phyloP scores from a whole-genome alignment of 352 stramenopile genomes.

The Phytophthora quininea region DNA sequence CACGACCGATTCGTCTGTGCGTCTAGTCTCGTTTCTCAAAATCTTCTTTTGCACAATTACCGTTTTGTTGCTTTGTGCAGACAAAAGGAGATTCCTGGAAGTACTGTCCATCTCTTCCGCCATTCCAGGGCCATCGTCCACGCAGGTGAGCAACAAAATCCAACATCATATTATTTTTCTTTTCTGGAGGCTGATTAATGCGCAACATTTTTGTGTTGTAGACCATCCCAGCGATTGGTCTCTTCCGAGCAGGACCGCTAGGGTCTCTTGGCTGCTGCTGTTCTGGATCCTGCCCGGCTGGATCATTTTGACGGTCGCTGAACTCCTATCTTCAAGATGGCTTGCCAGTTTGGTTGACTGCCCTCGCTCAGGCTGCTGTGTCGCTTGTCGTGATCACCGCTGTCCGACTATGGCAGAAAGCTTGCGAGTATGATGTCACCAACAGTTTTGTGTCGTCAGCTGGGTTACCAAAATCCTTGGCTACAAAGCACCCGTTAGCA shows the following conservation, averaged over 20 bases:
- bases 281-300: slow-evolving; percentile 87
- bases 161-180: not conserved
- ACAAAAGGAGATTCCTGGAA: slow-evolving; percentile 89
- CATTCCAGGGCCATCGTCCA: slow-evolving; percentile 91
- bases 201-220: slow-evolving; percentile 1
- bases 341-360: slow-evolving; percentile 82
- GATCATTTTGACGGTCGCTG: slow-evolving; percentile 73
- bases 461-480: no score
- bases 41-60: slow-evolving; percentile 5
- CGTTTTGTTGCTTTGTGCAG: slow-evolving; percentile 57
- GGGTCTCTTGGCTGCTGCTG: slow-evolving; percentile 87
- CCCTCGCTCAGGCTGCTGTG: slow-evolving; percentile 87
- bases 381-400: slow-evolving; percentile 91
- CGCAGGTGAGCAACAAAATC: slow-evolving; percentile 43
- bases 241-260: slow-evolving; percentile 83
- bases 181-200: not conserved
- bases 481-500: not conserved
- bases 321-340: slow-evolving; percentile 78
- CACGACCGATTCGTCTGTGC: slow-evolving; percentile 84
- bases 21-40: slow-evolving; percentile 8
- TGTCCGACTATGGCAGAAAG: slow-evolving; percentile 76
- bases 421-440: slow-evolving; percentile 54
- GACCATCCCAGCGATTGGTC: slow-evolving; percentile 87
- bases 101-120: slow-evolving; percentile 92
- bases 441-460: slow-evolving; percentile 74